Conservation (phyloP, 192 early-diverging fungal species). For the Linnemannia schmuckeri region DNA sequence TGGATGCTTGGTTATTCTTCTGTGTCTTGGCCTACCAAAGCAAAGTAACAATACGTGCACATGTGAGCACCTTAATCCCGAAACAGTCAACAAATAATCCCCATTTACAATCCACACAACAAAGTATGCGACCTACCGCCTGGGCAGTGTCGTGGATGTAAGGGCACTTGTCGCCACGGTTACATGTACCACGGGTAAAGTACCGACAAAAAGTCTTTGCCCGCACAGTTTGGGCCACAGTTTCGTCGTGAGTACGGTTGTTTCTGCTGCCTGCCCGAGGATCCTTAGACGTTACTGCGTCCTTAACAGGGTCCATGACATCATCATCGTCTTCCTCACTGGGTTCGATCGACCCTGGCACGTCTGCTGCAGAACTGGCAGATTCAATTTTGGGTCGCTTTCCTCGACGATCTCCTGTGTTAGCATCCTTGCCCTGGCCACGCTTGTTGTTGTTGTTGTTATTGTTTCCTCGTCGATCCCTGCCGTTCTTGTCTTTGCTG, state of each 20-base stretch:
- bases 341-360: neutral
- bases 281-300: conserved; percentile 65
- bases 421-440: neutral
- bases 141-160: conserved; percentile 59
- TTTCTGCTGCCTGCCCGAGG: conserved; percentile 29
- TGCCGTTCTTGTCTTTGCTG: neutral
- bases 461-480: conserved; percentile 19
- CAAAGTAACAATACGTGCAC: neutral
- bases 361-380: neutral
- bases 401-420: neutral
- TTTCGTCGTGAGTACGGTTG: neutral
- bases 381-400: conserved; percentile 2
- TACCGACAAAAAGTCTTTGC: conserved; percentile 54
- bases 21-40: conserved; percentile 27
- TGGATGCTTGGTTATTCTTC: conserved; percentile 23
- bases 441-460: conserved; percentile 20
- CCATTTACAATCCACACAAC: neutral
- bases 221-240: neutral
- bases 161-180: conserved; percentile 57
- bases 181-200: conserved; percentile 60
- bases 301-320: conserved; percentile 59
- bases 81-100: neutral
- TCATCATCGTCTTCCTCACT: conserved; percentile 39
- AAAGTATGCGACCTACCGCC: neutral
- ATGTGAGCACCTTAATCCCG: neutral